phyloP scores from a whole-genome alignment of 192 early-diverging fungal species.

The Chytriomyces sp. region DNA sequence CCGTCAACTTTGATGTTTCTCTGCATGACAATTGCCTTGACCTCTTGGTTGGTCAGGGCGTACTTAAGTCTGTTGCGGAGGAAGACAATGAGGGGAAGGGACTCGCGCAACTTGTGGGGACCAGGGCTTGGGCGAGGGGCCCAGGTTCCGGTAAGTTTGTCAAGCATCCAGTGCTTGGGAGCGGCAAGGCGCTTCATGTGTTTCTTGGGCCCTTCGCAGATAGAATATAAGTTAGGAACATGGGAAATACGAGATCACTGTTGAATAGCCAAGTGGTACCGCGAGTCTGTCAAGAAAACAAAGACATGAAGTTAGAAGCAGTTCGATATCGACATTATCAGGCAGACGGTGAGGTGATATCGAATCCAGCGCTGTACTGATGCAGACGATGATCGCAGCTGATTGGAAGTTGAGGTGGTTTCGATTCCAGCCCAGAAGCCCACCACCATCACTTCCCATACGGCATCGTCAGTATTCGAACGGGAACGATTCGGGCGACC shows the following conservation, averaged over 20 bases:
- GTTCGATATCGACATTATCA: too few species aligned
- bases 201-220: slow-evolving; percentile 87
- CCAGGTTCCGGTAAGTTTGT: slow-evolving; percentile 99
- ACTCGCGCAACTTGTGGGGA: slow-evolving; percentile 99
- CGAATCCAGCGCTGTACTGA: too few species aligned
- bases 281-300: too few species aligned
- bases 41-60: slow-evolving; percentile 97
- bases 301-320: too few species aligned
- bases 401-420: too few species aligned
- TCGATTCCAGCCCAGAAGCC: too few species aligned
- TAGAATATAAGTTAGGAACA: not conserved
- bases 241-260: not conserved
- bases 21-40: slow-evolving; percentile 95
- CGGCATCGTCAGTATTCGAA: too few species aligned
- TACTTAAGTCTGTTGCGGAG: slow-evolving; percentile 99
- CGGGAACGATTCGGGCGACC: too few species aligned
- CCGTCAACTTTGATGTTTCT: slow-evolving; percentile 99
- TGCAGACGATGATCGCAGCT: too few species aligned
- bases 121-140: slow-evolving; percentile 96
- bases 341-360: too few species aligned
- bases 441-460: too few species aligned
- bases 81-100: slow-evolving; percentile 96
- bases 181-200: slow-evolving; percentile 99
- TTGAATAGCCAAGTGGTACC: too few species aligned
- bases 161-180: slow-evolving; percentile 99